Percentiles rank a stretch among this genome's conserved stretches.
phyloP scores from a whole-genome alignment of 495 filamentous ascomycete species.

The Penicillium pulvis region DNA sequence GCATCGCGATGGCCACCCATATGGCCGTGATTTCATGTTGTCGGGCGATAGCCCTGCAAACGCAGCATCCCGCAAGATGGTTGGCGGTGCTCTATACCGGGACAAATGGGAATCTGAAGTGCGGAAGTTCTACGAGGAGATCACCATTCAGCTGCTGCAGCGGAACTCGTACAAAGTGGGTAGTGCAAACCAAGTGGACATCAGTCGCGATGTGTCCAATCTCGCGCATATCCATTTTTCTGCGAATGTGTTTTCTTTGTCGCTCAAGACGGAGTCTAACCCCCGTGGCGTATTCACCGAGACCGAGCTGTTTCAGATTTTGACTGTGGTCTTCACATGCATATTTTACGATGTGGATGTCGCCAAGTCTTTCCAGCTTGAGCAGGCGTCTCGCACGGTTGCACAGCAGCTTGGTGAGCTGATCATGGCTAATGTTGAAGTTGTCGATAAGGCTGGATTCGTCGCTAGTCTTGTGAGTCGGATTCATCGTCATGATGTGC shows the following conservation, averaged over 20 bases:
- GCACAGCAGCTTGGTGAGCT: conserved; percentile 61
- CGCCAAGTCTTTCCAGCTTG: conserved; percentile 63
- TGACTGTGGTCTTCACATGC: conserved; percentile 61
- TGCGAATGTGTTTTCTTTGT: conserved; percentile 63
- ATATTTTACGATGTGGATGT: conserved; percentile 69
- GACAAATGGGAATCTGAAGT: conserved; percentile 54
- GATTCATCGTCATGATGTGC: conserved; percentile 43
- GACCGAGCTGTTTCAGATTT: conserved; percentile 58
- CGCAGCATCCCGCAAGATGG: conserved; percentile 47
- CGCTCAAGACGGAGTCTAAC: conserved; percentile 63
- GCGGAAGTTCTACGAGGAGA: conserved; percentile 53
- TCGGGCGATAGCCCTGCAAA: conserved; percentile 53
- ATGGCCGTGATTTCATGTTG: conserved; percentile 57
- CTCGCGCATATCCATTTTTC: conserved; percentile 61
- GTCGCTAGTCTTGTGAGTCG: conserved; percentile 49
- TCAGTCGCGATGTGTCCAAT: conserved; percentile 65
- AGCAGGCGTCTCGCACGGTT: conserved; percentile 54
- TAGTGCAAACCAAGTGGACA: conserved; percentile 59
- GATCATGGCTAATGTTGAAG: conserved; percentile 63
- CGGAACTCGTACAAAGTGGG: conserved; percentile 53
- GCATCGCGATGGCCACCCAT: conserved; percentile 38
- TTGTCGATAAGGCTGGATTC: conserved; percentile 51
- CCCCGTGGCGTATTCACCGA: conserved; percentile 58
- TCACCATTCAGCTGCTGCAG: conserved; percentile 53
- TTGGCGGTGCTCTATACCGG: conserved; percentile 50